phyloP scores from a whole-genome alignment of 306 rosid genomes.

The Trifolium fragiferum region DNA sequence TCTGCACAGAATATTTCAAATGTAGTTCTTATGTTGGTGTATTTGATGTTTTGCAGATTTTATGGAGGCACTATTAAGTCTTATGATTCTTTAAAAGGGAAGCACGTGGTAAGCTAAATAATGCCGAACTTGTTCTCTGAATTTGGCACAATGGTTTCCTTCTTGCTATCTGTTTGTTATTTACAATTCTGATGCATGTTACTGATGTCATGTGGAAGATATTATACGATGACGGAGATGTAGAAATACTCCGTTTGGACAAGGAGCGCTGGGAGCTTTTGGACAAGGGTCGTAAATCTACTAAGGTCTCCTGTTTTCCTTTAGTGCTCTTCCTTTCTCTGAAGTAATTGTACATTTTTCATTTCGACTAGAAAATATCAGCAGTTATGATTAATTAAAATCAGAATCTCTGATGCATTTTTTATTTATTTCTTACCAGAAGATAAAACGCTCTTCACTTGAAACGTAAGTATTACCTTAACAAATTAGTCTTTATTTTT shows the following conservation, averaged over 20 bases:
- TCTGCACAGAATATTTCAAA: slow-evolving; percentile 8
- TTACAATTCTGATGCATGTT: slow-evolving; percentile 41
- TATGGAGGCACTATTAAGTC: slow-evolving; percentile 93
- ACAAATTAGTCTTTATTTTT: slow-evolving; percentile 24
- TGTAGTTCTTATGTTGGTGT: slow-evolving; percentile 34
- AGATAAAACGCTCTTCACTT: slow-evolving; percentile 58
- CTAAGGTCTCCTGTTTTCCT: slow-evolving; percentile 53
- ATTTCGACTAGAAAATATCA: slow-evolving; percentile 35
- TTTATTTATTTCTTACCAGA: slow-evolving; percentile 62
- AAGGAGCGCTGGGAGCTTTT: slow-evolving; percentile 61
- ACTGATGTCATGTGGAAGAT: slow-evolving; percentile 57
- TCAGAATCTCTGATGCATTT: slow-evolving; percentile 50
- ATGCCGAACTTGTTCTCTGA: slow-evolving; percentile 40
- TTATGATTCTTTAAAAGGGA: slow-evolving; percentile 71
- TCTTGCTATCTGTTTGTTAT: slow-evolving; percentile 15
- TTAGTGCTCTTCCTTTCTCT: slow-evolving; percentile 35
- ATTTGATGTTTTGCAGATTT: slow-evolving; percentile 65
- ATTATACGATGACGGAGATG: slow-evolving; percentile 63
- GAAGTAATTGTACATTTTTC: slow-evolving; percentile 26
- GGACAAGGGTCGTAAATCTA: slow-evolving; percentile 56
- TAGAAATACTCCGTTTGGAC: slow-evolving; percentile 59
- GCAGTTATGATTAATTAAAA: slow-evolving; percentile 29
- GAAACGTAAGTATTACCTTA: slow-evolving; percentile 62
- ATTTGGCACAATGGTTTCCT: slow-evolving; percentile 16
- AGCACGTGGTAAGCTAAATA: slow-evolving; percentile 86